Percentiles rank a stretch among this genome's conserved stretches.
These are phyloP conservation scores for Cryptosporidium bovis DNA, from an alignment of 169 alveolate species.

Conservation along the genomic window DNA sequence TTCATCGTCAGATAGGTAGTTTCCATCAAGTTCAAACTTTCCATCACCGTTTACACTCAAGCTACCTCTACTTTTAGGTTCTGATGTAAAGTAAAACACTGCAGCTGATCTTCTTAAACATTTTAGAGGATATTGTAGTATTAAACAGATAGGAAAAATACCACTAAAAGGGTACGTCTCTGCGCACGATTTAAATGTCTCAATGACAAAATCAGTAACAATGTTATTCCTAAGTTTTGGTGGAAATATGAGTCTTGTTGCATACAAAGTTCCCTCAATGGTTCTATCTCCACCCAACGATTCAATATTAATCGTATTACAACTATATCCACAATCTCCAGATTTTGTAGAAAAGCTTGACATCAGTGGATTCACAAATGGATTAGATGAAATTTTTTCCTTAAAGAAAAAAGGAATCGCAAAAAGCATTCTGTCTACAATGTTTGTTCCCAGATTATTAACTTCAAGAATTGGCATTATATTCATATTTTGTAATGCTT, in stretches of 20 bases:
- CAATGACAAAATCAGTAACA: slow-evolving; percentile 76
- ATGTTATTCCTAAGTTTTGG: slow-evolving; percentile 79
- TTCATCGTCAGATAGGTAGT: slow-evolving; percentile 76
- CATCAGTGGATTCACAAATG: slow-evolving; percentile 60
- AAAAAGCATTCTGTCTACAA: slow-evolving; percentile 75
- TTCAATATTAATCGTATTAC: slow-evolving; percentile 66
- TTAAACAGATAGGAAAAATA: slow-evolving; percentile 28
- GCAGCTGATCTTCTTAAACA: slow-evolving; percentile 79
- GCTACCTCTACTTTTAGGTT: slow-evolving; percentile 81
- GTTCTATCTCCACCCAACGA: slow-evolving; percentile 78
- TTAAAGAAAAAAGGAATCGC: slow-evolving; percentile 76
- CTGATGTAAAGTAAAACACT: slow-evolving; percentile 79
- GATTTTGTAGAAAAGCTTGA: slow-evolving; percentile 33
- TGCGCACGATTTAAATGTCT: slow-evolving; percentile 75
- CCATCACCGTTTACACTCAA: slow-evolving; percentile 76
- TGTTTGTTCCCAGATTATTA: slow-evolving; percentile 76
- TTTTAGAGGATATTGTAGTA: slow-evolving; percentile 40
- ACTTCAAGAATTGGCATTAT: slow-evolving; percentile 65
- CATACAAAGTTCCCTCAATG: slow-evolving; percentile 80
- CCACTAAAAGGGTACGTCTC: slow-evolving; percentile 54
- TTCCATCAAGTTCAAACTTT: slow-evolving; percentile 76
- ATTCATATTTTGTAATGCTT: slow-evolving; percentile 62
- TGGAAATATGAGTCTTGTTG: slow-evolving; percentile 80
- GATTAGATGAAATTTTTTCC: slow-evolving; percentile 38
- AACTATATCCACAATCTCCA: slow-evolving; percentile 62